Base-by-base conservation (phyloP, 2,329 filamentous ascomycete genomes). In the Fusarium nygamai region DNA sequence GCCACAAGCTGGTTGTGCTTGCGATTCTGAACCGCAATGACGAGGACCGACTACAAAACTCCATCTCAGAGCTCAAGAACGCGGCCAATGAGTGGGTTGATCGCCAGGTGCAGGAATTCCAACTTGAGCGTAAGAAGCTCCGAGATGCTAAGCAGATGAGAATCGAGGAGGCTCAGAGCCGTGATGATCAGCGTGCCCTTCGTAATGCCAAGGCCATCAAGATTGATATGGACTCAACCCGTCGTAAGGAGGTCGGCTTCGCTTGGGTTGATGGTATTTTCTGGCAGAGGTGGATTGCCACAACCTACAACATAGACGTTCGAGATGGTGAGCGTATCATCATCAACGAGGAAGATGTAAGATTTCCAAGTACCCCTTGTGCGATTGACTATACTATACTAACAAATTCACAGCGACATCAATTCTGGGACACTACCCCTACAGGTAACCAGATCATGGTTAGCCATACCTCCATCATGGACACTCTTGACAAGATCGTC, bases 51-150 rank as follows among this genome's bases (percentile, higher is more conserved):
- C 98, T 98, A 81, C 85, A 90, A 58, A 88, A 88, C 64, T 93
- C 94, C 33, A 93, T 94, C 82, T 91, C 93, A 39, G 97, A 99
- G 84, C 91, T 99, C 84, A 98, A 98, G 89, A 96, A 93, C 75
- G 96, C 96, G 3, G 96, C 96, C 14, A 89, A 95, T 69, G 96
- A 98, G 82, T 99, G 96, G 95, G 98, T 98, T 90, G 96, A 98
- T 82, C 96, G 97, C 85, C 94, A 98, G 83, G 93, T 94, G 24
- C 92, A 96, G 76, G 88, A 94, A 44, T 98, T 98, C 87, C 94
- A 98, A 82, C 90, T 97, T 22, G 96, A 98, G 84, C 89, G 96
- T 65, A 94, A 98, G 85, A 96, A 98, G 82, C 88, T 98, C 56
- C 92, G 96, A 60, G 95, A 98, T 82, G 92, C 95, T 10, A 99